Base-by-base conservation (phyloP, 345 rosid species). In the Dimocarpus longan region DNA sequence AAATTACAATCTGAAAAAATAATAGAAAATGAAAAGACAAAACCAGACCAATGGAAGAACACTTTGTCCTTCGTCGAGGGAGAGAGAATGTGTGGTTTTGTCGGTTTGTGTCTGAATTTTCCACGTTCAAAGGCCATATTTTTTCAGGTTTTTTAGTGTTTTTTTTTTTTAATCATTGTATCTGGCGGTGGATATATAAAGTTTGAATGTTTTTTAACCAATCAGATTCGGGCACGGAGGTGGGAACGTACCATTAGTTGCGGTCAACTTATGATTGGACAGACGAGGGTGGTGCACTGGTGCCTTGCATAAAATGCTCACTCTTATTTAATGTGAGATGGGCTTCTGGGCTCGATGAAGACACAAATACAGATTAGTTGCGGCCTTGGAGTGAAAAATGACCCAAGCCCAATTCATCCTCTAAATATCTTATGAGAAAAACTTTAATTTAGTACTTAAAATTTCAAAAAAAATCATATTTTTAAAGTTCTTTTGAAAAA, bases 101-200 rank as follows among this genome's bases (percentile, higher is more conserved):
- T 86, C 85, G 75, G 63, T 4, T 68, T 78, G 62, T 37, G 50
- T 12, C 42, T 63, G 40, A 67, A 70, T 26, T 68, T 76, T 80
- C 80, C 81, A 79, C 32, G 70, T 74, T 81, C 83, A 67, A 63
- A 70, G 78, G 78, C 76, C 46, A 42, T 10, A 0, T 57, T 43
- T 74, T n/a, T 21, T 48, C 50, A 6, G 22, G 63, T 10, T 37
- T 19, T 39, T 39, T 70, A 8, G 13, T 37, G 15, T 48, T 59
- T n/a, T 22, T 11, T 40, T 12, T 42, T 26, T 12, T 19, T 44
- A 60, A 5, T 66, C 43, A n/a, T 12, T 28, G 78, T 28, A 50
- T 37, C 65, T 6, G 50, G 10, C 78, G 65, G 64, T 48, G 46
- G 46, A 66, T n/a, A 28, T 1, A 32, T 32, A 32, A 32, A 32